Percentiles rank a stretch among this genome's conserved stretches.
phyloP scores from a whole-genome alignment of 495 filamentous ascomycete species.

The Oleoguttula mirabilis region DNA sequence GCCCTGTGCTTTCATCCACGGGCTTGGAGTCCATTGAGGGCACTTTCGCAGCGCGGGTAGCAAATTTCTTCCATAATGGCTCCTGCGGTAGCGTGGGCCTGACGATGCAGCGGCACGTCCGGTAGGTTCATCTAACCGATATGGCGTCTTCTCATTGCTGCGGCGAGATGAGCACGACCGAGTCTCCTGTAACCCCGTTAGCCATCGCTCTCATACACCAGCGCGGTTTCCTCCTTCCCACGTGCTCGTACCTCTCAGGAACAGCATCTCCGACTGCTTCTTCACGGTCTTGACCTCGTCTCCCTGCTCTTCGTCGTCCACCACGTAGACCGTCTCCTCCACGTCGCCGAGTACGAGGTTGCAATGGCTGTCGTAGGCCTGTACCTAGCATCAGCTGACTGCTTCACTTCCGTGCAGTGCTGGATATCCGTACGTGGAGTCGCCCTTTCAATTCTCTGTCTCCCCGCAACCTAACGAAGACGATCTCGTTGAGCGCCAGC shows the following conservation, averaged over 20 bases:
- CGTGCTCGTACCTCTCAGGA: slow-evolving; percentile 67
- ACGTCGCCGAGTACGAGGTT: slow-evolving; percentile 96
- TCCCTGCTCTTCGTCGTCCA: slow-evolving; percentile 73
- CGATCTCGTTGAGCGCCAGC: slow-evolving; percentile 83
- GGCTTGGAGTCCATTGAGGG: too few relatives aligned
- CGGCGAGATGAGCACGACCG: slow-evolving; percentile 76
- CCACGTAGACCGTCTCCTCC: slow-evolving; percentile 89
- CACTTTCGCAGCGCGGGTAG: too few relatives aligned
- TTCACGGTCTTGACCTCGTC: slow-evolving; percentile 55
- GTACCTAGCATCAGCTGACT: neutral
- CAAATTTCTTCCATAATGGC: too few relatives aligned
- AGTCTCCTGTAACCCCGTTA: slow-evolving; percentile 55
- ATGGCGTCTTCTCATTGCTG: slow-evolving; percentile 15
- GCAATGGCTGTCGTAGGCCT: slow-evolving; percentile 99
- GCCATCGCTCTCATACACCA: neutral
- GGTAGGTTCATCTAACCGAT: too few relatives aligned
- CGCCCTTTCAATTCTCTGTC: slow-evolving; percentile 92
- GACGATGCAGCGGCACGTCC: too few relatives aligned
- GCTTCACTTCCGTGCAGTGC: neutral
- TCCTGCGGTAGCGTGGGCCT: too few relatives aligned
- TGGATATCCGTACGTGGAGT: slow-evolving; percentile 59
- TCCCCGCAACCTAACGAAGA: slow-evolving; percentile 92
- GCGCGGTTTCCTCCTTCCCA: neutral
- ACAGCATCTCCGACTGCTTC: slow-evolving; percentile 98
- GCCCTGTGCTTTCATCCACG: too few relatives aligned